These are phyloP conservation scores for Nothophaeocryptopus gaeumannii DNA, from an alignment of 2,329 filamentous ascomycete genomes.

Conservation along the genomic window DNA sequence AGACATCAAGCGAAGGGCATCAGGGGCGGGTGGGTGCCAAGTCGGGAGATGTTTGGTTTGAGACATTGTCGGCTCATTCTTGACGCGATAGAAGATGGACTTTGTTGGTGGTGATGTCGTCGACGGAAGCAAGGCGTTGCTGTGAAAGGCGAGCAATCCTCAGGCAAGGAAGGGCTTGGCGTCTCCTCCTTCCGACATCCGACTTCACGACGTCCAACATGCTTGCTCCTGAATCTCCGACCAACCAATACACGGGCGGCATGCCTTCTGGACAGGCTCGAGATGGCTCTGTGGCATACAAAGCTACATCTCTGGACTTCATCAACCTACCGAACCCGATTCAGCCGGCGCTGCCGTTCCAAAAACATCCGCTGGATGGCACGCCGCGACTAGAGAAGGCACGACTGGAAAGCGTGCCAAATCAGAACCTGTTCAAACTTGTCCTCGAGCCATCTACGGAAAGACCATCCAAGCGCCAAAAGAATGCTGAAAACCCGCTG, in stretches of 20 bases:
- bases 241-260: not conserved
- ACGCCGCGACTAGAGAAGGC: conserved; percentile 25
- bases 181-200: too few species aligned
- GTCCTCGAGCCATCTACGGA: conserved; percentile 33
- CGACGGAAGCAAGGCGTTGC: too few species aligned
- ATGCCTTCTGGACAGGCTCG: conserved; percentile 14
- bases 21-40: too few species aligned
- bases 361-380: conserved; percentile 35
- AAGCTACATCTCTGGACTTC: conserved; percentile 32
- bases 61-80: too few species aligned
- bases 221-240: too few species aligned
- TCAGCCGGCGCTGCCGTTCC: conserved; percentile 35
- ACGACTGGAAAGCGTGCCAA: conserved; percentile 27
- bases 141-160: too few species aligned
- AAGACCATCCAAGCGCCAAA: conserved; percentile 30
- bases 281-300: conserved; percentile 20
- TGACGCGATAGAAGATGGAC: too few species aligned
- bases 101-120: too few species aligned
- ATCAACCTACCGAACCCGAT: conserved; percentile 39
- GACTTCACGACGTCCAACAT: too few species aligned
- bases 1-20: too few species aligned
- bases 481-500: conserved; percentile 18
- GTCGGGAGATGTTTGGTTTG: too few species aligned
- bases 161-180: too few species aligned
- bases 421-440: conserved; percentile 28